A percentile compares a stretch with the other conserved stretches of the same genome.
These are phyloP conservation scores for Camelina laxa DNA, from an alignment of 345 rosid species.

Conservation along the genomic window DNA sequence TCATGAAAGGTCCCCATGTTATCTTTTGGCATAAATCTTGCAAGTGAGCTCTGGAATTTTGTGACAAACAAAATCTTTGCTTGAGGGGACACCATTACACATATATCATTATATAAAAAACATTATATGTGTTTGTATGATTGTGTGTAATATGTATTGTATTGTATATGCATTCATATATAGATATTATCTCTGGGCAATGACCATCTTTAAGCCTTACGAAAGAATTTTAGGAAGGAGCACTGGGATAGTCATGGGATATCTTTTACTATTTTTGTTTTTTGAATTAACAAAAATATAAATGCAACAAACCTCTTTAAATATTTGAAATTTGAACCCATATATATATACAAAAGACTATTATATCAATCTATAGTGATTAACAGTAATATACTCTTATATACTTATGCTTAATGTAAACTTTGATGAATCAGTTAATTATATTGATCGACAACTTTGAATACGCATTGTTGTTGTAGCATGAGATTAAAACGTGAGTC, in stretches of 20 bases:
- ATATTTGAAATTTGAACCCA: constrained; percentile 18
- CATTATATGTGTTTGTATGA: not conserved
- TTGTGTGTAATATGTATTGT: not conserved
- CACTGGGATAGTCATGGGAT: constrained; percentile 31
- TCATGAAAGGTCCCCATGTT: constrained; percentile 42
- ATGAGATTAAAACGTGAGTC: constrained; percentile 1
- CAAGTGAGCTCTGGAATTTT: constrained; percentile 38
- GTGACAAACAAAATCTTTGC: constrained; percentile 44
- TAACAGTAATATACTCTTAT: not conserved
- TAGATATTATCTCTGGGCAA: constrained; percentile 14
- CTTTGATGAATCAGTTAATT: not conserved
- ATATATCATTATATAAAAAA: not conserved
- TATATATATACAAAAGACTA: not conserved
- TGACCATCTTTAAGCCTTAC: constrained; percentile 26
- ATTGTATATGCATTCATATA: constrained; percentile 2
- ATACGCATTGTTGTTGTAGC: not conserved
- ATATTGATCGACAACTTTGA: not conserved
- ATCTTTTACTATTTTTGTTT: constrained; percentile 23
- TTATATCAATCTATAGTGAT: not conserved
- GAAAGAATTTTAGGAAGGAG: constrained; percentile 33
- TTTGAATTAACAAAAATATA: constrained; percentile 12
- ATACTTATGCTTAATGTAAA: not conserved
- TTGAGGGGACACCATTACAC: constrained; percentile 36
- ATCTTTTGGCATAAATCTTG: constrained; percentile 43
- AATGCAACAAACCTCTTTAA: constrained; percentile 12